Percentiles rank a stretch among this genome's conserved stretches.
These are phyloP conservation scores for Capsella rubella DNA, from an alignment of 441 rosid species.

Conservation along the genomic window DNA sequence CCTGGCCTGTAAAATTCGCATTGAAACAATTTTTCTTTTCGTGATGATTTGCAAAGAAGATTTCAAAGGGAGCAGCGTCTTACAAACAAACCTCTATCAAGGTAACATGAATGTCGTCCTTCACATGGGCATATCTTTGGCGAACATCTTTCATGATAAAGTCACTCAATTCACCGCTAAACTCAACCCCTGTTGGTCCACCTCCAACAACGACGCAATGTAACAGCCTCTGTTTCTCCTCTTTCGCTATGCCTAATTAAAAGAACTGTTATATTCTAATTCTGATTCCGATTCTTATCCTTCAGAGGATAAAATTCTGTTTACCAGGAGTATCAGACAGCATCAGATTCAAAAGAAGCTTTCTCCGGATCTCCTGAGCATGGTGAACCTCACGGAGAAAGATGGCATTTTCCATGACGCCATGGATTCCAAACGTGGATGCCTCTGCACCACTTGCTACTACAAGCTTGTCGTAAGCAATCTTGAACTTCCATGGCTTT, in stretches of 20 bases:
- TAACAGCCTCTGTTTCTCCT: conserved; percentile 76
- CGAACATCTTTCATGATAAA: conserved; percentile 89
- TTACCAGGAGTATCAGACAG: conserved; percentile 87
- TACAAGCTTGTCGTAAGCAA: conserved; percentile 89
- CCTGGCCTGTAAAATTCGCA: conserved; percentile 60
- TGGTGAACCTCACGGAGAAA: conserved; percentile 95
- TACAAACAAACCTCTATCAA: conserved; percentile 78
- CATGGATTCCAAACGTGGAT: conserved; percentile 83
- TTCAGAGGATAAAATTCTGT: neutral
- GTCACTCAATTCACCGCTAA: conserved; percentile 93
- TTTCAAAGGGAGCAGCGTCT: neutral
- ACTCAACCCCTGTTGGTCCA: conserved; percentile 96
- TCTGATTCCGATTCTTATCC: neutral
- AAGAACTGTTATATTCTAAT: neutral
- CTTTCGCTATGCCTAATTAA: conserved; percentile 69
- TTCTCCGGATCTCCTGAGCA: conserved; percentile 92
- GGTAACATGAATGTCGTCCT: conserved; percentile 76
- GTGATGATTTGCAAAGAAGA: neutral
- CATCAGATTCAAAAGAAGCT: conserved; percentile 88
- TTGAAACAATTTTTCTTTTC: no score
- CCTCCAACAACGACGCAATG: conserved; percentile 95
- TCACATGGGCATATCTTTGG: conserved; percentile 69
- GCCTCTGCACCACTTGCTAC: conserved; percentile 95
- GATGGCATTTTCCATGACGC: conserved; percentile 80
- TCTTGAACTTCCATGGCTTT: conserved; percentile 79